Conservation (phyloP, 495 filamentous ascomycete species). For the Rostrohypoxylon terebratum region DNA sequence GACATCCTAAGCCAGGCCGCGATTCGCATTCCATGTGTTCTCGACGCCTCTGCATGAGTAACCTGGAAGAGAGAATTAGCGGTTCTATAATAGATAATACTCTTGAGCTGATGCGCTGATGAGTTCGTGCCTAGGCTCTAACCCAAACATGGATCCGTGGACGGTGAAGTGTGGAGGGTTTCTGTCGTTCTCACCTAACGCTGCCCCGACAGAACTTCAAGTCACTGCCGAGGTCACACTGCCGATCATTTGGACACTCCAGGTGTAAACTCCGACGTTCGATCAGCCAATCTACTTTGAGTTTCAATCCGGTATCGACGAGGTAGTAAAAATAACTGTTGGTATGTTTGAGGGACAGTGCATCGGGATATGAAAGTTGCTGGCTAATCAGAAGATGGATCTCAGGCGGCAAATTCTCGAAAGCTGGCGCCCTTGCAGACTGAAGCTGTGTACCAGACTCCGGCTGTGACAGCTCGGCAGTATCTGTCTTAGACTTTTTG, state of each 20-base stretch:
- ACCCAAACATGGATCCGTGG: no score
- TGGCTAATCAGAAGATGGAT: conserved; percentile 67
- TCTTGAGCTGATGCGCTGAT: background rate
- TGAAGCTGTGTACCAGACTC: background rate
- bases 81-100: background rate
- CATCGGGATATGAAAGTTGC: conserved; percentile 69
- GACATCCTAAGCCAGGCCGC: conserved; percentile 62
- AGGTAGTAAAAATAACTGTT: conserved; percentile 70
- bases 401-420: conserved; percentile 66
- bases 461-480: background rate
- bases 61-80: conserved; percentile 42
- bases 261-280: conserved; percentile 65
- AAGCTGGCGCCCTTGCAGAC: background rate
- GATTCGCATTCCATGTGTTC: conserved; percentile 67
- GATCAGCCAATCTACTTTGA: conserved; percentile 76
- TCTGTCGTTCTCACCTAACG: conserved; percentile 54
- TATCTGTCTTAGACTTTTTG: background rate
- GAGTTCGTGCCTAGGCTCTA: background rate
- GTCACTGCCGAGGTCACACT: conserved; percentile 65
- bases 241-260: conserved; percentile 61
- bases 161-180: no score
- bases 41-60: conserved; percentile 65
- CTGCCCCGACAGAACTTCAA: conserved; percentile 64
- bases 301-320: conserved; percentile 71
- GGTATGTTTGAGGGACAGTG: conserved; percentile 71